These are phyloP conservation scores for Moesziomyces globuligerus DNA, from an alignment of 1,284 basidiomycete species.

Conservation along the genomic window DNA sequence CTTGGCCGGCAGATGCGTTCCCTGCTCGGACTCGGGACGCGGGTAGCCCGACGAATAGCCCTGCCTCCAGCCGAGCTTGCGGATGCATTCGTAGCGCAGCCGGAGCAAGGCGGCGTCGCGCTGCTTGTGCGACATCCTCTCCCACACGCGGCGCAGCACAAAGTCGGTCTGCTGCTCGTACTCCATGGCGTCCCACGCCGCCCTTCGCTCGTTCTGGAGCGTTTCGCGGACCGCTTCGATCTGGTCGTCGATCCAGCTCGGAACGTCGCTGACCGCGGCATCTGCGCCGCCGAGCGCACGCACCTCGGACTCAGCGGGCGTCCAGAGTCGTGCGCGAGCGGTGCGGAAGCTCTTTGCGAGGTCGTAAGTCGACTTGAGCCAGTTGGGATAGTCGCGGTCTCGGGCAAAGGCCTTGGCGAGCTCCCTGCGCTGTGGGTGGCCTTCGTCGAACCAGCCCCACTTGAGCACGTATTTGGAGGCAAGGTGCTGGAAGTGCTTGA, in stretches of 20 bases:
- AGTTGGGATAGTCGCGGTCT: slow-evolving; percentile 6
- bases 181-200: slow-evolving; percentile 36
- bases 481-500: too few species aligned
- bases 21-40: slow-evolving; percentile 18
- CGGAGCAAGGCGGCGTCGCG: slow-evolving; percentile 35
- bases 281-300: slow-evolving; percentile 5
- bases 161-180: slow-evolving; percentile 48
- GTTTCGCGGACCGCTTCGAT: slow-evolving; percentile 17
- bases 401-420: neutral
- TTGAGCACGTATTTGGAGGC: slow-evolving; percentile 15
- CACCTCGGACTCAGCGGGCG: slow-evolving; percentile 18
- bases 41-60: slow-evolving; percentile 65
- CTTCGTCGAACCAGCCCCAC: slow-evolving; percentile 34
- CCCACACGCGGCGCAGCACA: slow-evolving; percentile 43
- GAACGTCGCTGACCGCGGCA: slow-evolving; percentile 13
- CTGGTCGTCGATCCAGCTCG: slow-evolving; percentile 20
- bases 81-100: slow-evolving; percentile 46
- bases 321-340: slow-evolving; percentile 49
- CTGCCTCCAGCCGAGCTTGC: slow-evolving; percentile 62
- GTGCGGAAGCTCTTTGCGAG: slow-evolving; percentile 38
- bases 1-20: slow-evolving; percentile 21
- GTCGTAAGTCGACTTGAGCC: slow-evolving; percentile 23
- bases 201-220: neutral
- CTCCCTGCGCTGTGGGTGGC: neutral
- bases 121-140: slow-evolving; percentile 23